Evolutionary conservation across 108 stramenopile genomes (phyloP).

Genomic region (Chaetoceros muelleri): DNA sequence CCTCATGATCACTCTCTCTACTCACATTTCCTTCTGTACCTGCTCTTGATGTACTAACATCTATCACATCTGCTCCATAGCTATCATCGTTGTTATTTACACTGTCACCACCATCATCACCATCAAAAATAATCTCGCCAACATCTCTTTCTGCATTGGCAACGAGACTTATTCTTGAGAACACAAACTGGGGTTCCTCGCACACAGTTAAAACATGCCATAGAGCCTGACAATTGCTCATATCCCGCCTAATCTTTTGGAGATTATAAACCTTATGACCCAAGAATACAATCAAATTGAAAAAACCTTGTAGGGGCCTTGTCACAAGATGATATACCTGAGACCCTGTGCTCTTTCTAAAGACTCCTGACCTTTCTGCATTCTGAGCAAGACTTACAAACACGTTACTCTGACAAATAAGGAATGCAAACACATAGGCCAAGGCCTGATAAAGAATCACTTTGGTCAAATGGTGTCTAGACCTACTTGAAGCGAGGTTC

Average conservation of each 20-base stretch:
- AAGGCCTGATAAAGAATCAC: not conserved
- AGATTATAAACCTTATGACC: conserved; percentile 10
- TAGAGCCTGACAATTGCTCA: not conserved
- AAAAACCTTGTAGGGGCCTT: not conserved
- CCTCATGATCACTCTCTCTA: no score
- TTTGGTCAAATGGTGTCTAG: not conserved
- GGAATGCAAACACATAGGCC: not conserved
- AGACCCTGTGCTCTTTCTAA: not conserved
- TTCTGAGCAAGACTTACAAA: not conserved
- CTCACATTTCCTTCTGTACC: no score
- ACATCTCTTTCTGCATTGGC: not conserved
- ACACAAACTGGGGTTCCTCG: not conserved
- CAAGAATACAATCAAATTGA: conserved; percentile 1
- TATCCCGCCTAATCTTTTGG: not conserved
- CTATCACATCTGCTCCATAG: no score
- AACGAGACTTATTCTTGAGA: not conserved
- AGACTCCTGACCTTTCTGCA: not conserved
- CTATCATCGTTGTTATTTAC: no score
- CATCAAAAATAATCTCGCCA: not conserved
- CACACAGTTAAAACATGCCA: not conserved
- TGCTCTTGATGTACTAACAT: no score
- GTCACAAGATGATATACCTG: not conserved
- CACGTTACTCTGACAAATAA: not conserved
- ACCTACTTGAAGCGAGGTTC: not conserved
- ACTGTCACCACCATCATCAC: no score